phyloP scores from a whole-genome alignment of 768 basidiomycete genomes.

The Amanita rubescens region DNA sequence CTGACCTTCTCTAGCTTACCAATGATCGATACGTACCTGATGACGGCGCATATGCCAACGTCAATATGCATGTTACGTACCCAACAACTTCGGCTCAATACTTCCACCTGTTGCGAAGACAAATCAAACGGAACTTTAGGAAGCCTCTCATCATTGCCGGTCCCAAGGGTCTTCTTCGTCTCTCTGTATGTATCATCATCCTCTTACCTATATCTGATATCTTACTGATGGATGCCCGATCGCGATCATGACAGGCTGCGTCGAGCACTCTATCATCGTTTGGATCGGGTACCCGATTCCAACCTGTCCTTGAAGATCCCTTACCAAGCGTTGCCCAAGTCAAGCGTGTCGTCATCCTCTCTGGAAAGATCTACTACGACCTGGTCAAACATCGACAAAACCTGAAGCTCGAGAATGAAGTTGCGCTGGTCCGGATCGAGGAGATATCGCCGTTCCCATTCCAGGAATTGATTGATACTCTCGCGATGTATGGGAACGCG shows the following conservation, averaged over 20 bases:
- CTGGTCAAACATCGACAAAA: conserved; percentile 62
- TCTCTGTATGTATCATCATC: conserved; percentile 44
- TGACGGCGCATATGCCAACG: conserved; percentile 33
- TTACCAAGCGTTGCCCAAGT: conserved; percentile 28
- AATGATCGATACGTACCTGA: conserved; percentile 52
- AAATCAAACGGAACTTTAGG: conserved; percentile 77
- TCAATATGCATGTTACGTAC: conserved; percentile 82
- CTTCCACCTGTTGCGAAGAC: conserved; percentile 87
- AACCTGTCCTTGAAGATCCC: conserved; percentile 57
- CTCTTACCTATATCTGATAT: not conserved
- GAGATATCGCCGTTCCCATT: conserved; percentile 90
- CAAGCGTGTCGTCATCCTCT: conserved; percentile 63
- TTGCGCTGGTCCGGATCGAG: conserved; percentile 75
- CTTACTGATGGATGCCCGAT: not conserved
- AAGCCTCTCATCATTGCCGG: conserved; percentile 82
- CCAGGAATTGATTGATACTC: conserved; percentile 32
- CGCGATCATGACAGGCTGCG: conserved; percentile 49
- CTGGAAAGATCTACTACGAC: conserved; percentile 88
- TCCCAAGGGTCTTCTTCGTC: conserved; percentile 76
- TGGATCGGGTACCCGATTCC: conserved; percentile 51
- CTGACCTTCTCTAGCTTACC: conserved; percentile 45
- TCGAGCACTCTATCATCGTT: conserved; percentile 62
- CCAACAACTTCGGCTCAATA: conserved; percentile 89
- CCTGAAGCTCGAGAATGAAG: conserved; percentile 35
- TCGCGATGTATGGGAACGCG: conserved; percentile 38